Evolutionary conservation across 257 asterid genomes (phyloP).

Genomic region (Nemophila menziesii): DNA sequence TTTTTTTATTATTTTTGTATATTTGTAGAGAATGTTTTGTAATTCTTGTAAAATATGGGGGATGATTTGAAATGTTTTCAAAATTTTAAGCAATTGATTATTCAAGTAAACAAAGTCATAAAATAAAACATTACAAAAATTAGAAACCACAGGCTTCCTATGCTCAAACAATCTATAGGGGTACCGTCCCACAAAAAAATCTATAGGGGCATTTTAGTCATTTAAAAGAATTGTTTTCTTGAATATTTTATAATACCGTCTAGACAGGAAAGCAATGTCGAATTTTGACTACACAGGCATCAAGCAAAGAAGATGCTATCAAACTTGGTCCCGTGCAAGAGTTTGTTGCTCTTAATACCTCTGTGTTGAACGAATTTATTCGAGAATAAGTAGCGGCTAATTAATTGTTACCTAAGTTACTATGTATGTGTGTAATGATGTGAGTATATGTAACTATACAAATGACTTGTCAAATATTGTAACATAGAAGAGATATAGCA

Average conservation of each 20-base stretch:
- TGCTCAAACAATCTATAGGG: too few species aligned
- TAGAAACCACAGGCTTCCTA: too few species aligned
- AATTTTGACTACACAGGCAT: constrained; percentile 38
- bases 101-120: too few species aligned
- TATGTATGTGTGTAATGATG: too few species aligned
- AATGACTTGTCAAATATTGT: not conserved
- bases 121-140: too few species aligned
- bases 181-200: too few species aligned
- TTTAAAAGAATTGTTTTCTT: constrained; percentile 6
- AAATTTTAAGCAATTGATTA: too few species aligned
- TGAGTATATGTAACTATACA: not conserved
- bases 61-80: too few species aligned
- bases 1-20: too few species aligned
- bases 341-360: constrained; percentile 67
- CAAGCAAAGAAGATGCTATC: constrained; percentile 57
- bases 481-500: not conserved
- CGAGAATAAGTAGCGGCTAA: constrained; percentile 16
- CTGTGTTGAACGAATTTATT: constrained; percentile 58
- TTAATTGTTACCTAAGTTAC: not conserved
- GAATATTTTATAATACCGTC: not conserved
- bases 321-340: constrained; percentile 52
- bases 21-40: too few species aligned
- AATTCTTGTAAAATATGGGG: too few species aligned
- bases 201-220: too few species aligned
- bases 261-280: constrained; percentile 2